phyloP scores from a whole-genome alignment of 139 green algal species.

The Picochlorum sp. region DNA sequence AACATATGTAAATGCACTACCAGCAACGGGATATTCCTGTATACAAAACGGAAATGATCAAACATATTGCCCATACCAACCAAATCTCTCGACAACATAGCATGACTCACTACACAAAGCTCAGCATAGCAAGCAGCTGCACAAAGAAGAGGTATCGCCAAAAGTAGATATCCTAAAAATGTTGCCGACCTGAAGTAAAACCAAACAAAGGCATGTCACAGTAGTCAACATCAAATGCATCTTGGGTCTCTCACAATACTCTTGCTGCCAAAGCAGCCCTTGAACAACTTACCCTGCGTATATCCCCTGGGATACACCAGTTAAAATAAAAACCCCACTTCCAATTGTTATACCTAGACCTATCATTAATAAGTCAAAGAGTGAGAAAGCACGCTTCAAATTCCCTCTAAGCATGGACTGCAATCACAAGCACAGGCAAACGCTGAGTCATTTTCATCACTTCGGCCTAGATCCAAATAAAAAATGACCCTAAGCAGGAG shows the following conservation, averaged over 20 bases:
- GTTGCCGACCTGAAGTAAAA: slow-evolving; percentile 6
- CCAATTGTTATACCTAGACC: slow-evolving; percentile 19
- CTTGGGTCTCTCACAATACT: not conserved
- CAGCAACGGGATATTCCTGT: slow-evolving; percentile 18
- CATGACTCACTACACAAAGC: slow-evolving; percentile 5
- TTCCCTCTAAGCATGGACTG: slow-evolving; percentile 19
- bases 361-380: slow-evolving; percentile 18
- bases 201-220: not conserved
- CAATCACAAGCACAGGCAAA: not conserved
- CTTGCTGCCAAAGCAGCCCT: not conserved
- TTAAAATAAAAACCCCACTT: slow-evolving; percentile 11
- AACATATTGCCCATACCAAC: not conserved
- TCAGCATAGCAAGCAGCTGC: slow-evolving; percentile 21
- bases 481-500: not conserved
- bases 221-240: not conserved
- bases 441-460: not conserved
- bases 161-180: slow-evolving; percentile 10
- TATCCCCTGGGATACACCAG: slow-evolving; percentile 1
- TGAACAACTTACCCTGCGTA: slow-evolving; percentile 9
- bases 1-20: slow-evolving; percentile 17
- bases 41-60: not conserved
- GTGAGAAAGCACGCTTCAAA: slow-evolving; percentile 6
- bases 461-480: not conserved
- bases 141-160: slow-evolving; percentile 1
- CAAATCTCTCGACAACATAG: too few relatives aligned